Base-by-base conservation (phyloP, 768 basidiomycete species). In the Mycena sanguinolenta region DNA sequence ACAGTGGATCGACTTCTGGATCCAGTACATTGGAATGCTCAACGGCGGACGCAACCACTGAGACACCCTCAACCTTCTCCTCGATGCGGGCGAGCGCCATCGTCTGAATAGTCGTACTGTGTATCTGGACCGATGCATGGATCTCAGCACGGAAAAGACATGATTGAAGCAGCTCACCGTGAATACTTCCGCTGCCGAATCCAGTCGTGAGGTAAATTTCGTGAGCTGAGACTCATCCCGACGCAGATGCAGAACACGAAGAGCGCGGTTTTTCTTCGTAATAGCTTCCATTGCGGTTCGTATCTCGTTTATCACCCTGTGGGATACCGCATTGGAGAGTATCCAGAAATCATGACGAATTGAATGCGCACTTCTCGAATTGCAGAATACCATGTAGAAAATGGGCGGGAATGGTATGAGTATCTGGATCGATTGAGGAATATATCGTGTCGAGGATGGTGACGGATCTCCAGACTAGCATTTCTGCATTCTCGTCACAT, bases 331-430 rank as follows among this genome's bases (percentile, higher is more conserved):
- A 10, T 53, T 1, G 54, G 7, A 23, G 8, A 55, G 39, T 10
- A 39, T 7, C 10, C 8, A 5, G 42, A 36, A 17, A 8, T 28
- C 39, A 46, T 34, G 42, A 39, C 28, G 16, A n/a, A n/a, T n/a
- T n/a, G n/a, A 42, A 30, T 32, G 23, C 64, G 23, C 21, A 61
- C 66, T 44, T 50, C 16, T 67, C 50, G 52, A 67, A 67, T 32
- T 61, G 38, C 38, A 21, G 12, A 14, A 67, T 54, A n/a, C 12
- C 19, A 6, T 55, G 25, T 5, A 60, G 58, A 10, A 67, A 38
- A 16, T 55, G 39, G 4, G 50, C 14, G 4, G 66, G 66, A 46
- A 61, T 27, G 2, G 36, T 12, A 23, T 34, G n/a, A n/a, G n/a
- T 3, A 9, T 61, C 23, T 19, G 30, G 1, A 25, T 59, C 57